Conservation (phyloP, 345 rosid species). For the Eucalyptus melliodora region DNA sequence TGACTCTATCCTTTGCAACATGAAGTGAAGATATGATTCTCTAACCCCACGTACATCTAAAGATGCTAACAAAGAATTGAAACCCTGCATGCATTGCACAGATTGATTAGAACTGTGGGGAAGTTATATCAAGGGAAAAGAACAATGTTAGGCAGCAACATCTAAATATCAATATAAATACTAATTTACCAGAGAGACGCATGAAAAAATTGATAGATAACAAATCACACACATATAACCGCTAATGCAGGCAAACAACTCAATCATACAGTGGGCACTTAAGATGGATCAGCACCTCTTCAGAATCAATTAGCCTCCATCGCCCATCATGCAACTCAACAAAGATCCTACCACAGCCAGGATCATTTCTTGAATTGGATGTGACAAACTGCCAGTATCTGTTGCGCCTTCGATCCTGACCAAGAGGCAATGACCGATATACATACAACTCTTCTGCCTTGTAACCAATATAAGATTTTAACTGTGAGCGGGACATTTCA, state of each 20-base stretch:
- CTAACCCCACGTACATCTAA: constrained; percentile 79
- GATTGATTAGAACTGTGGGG: background rate
- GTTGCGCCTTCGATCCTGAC: constrained; percentile 84
- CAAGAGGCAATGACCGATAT: constrained; percentile 77
- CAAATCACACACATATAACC: background rate
- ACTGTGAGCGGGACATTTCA: constrained; percentile 57
- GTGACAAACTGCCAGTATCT: constrained; percentile 83
- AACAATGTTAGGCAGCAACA: background rate
- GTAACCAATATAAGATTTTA: constrained; percentile 66
- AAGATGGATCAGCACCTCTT: constrained; percentile 35
- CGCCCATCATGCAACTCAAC: constrained; percentile 60
- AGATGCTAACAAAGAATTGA: constrained; percentile 47
- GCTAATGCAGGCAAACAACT: background rate
- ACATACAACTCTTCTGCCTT: constrained; percentile 75
- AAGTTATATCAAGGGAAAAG: background rate
- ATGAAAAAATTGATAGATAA: background rate
- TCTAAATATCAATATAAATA: background rate
- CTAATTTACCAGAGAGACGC: background rate
- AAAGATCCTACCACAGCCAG: constrained; percentile 80
- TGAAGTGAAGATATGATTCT: constrained; percentile 58
- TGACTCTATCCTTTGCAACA: constrained; percentile 60
- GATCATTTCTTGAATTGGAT: constrained; percentile 62
- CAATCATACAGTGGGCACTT: background rate
- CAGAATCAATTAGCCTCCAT: constrained; percentile 82
- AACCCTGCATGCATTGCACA: constrained; percentile 30